phyloP scores from a whole-genome alignment of 768 basidiomycete species.

The Pulveroboletus sp. region DNA sequence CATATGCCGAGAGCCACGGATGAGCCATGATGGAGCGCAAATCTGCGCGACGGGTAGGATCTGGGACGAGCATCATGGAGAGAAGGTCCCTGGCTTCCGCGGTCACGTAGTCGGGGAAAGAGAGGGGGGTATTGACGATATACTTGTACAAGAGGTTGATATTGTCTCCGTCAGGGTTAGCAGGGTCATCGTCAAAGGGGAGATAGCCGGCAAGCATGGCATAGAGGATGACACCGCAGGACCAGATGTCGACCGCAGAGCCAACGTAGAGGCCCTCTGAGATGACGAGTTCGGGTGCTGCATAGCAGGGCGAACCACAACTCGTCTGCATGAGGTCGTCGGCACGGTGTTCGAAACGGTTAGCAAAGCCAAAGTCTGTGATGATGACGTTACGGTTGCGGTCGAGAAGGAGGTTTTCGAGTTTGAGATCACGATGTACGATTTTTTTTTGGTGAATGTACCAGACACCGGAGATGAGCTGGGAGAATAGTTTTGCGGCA shows the following conservation, averaged over 20 bases:
- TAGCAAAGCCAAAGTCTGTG: conserved; percentile 99
- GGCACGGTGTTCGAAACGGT: conserved; percentile 87
- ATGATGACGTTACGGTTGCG: conserved; percentile 98
- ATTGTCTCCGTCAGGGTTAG: conserved; percentile 98
- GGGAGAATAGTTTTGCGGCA: conserved; percentile 93
- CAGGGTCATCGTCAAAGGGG: conserved; percentile 99
- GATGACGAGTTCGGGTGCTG: conserved; percentile 96
- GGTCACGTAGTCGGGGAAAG: conserved; percentile 96
- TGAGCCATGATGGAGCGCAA: conserved; percentile 82
- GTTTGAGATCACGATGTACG: conserved; percentile 97
- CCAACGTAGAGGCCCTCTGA: conserved; percentile 97
- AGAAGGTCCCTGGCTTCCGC: conserved; percentile 80
- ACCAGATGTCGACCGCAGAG: conserved; percentile 97
- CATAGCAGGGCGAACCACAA: conserved; percentile 97
- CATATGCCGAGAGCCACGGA: conserved; percentile 67
- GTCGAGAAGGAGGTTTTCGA: conserved; percentile 96
- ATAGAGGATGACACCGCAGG: conserved; percentile 92
- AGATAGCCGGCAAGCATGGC: conserved; percentile 97
- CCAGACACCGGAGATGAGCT: conserved; percentile 97
- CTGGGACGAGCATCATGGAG: conserved; percentile 91
- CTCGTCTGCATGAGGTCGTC: conserved; percentile 99
- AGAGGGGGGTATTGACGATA: conserved; percentile 94
- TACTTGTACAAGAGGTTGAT: conserved; percentile 99
- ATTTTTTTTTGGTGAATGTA: conserved; percentile 99
- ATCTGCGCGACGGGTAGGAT: conserved; percentile 77